Evolutionary conservation across 2,329 filamentous ascomycete species (phyloP).

Genomic region (Botrytis cinerea): DNA sequence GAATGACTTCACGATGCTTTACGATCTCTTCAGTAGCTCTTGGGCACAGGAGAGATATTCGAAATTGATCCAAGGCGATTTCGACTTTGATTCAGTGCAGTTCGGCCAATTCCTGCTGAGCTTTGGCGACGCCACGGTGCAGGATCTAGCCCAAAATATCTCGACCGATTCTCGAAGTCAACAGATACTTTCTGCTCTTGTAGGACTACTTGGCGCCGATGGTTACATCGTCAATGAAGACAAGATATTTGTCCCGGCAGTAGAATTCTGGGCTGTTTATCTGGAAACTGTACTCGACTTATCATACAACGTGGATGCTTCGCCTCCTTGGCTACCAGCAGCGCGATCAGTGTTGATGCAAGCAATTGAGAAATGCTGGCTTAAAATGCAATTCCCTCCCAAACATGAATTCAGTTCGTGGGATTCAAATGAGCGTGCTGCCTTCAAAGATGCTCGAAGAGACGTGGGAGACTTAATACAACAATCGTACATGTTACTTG

Average conservation of each 20-base stretch:
- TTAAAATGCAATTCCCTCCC: constrained; percentile 64
- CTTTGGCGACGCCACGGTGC: constrained; percentile 66
- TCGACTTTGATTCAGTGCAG: constrained; percentile 63
- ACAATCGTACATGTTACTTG: constrained; percentile 65
- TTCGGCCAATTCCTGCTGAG: constrained; percentile 68
- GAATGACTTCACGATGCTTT: constrained; percentile 59
- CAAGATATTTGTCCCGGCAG: constrained; percentile 67
- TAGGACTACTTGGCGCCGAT: constrained; percentile 63
- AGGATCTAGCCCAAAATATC: constrained; percentile 56
- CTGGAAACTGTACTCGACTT: constrained; percentile 67
- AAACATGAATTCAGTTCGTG: constrained; percentile 59
- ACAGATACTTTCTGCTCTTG: constrained; percentile 59
- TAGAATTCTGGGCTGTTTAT: constrained; percentile 82
- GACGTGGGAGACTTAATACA: constrained; percentile 80
- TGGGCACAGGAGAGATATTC: constrained; percentile 61
- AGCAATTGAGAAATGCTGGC: constrained; percentile 66
- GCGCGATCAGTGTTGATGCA: constrained; percentile 62
- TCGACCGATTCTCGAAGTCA: constrained; percentile 51
- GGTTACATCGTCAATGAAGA: constrained; percentile 73
- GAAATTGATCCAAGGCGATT: constrained; percentile 58
- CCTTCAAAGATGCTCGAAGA: constrained; percentile 71
- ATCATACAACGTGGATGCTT: constrained; percentile 53
- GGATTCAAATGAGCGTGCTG: constrained; percentile 68
- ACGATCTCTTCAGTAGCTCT: constrained; percentile 59
- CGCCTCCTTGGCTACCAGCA: constrained; percentile 56